Conservation (phyloP, 129 eudicot genomes). For the Helianthus tuberosus region DNA sequence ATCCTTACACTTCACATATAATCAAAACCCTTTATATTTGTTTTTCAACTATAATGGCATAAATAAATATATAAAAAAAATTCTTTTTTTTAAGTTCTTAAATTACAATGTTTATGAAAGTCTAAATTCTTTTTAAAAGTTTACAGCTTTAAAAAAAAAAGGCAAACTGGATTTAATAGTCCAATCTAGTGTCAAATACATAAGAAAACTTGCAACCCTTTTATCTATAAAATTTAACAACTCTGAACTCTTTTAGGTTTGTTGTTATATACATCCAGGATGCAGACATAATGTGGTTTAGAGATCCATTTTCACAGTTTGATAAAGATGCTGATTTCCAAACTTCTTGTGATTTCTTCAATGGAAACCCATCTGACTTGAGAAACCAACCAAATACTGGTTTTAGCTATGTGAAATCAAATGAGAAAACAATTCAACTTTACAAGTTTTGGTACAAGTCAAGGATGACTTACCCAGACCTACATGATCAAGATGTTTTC, state of each 20-base stretch:
- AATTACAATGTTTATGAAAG: no score
- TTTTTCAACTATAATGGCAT: no score
- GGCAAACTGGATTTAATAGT: no score
- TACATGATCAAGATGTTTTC: conserved; percentile 26
- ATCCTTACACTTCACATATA: no score
- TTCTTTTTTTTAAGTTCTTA: no score
- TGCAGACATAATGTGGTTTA: conserved; percentile 33
- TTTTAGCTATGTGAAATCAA: conserved; percentile 24
- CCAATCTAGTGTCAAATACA: no score
- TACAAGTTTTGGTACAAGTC: conserved; percentile 30
- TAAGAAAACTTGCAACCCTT: no score
- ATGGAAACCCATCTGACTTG: conserved; percentile 17
- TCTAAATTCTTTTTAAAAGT: no score
- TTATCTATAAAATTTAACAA: neutral
- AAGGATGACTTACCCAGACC: conserved; percentile 18
- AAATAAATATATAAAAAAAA: no score
- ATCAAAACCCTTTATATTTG: no score
- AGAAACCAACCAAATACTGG: conserved; percentile 22
- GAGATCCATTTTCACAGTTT: conserved; percentile 25
- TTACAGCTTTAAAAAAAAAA: no score
- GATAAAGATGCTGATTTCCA: conserved; percentile 19
- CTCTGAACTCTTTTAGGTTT: neutral
- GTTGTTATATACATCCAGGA: conserved; percentile 4
- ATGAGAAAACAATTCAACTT: conserved; percentile 19
- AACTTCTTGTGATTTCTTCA: conserved; percentile 15